Conservation (phyloP, 2,329 filamentous ascomycete species). For the Apiospora marii region DNA sequence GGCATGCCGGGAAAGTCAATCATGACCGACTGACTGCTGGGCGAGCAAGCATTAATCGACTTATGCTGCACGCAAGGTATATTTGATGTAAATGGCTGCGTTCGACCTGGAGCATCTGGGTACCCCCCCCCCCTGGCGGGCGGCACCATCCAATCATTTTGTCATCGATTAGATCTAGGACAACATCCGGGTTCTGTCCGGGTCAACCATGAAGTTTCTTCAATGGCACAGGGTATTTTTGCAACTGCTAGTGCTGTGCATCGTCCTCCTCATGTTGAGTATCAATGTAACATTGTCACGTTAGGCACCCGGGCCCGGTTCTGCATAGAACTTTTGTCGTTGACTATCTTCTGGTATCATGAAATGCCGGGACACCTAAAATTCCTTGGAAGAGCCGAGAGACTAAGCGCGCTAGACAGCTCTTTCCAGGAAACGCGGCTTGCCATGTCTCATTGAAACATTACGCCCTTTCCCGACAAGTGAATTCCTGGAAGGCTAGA, state of each 20-base stretch:
- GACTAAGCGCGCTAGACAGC: neutral
- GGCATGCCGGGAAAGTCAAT: neutral
- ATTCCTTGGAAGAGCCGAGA: neutral
- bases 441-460: neutral
- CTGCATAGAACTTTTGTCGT: constrained; percentile 6
- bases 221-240: constrained; percentile 1
- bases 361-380: neutral
- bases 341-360: neutral
- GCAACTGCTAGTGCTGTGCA: neutral
- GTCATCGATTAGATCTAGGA: neutral
- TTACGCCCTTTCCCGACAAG: neutral
- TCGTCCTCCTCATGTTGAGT: neutral
- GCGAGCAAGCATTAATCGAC: neutral
- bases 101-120: neutral
- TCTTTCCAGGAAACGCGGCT: neutral
- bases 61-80: neutral
- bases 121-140: neutral
- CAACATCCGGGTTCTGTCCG: no score
- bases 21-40: neutral
- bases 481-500: neutral
- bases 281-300: neutral
- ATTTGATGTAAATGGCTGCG: neutral
- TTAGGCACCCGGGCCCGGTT: neutral
- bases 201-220: neutral
- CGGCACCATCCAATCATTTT: neutral